phyloP scores from a whole-genome alignment of 2,329 filamentous ascomycete species.

The Trichoderma semiorbis region DNA sequence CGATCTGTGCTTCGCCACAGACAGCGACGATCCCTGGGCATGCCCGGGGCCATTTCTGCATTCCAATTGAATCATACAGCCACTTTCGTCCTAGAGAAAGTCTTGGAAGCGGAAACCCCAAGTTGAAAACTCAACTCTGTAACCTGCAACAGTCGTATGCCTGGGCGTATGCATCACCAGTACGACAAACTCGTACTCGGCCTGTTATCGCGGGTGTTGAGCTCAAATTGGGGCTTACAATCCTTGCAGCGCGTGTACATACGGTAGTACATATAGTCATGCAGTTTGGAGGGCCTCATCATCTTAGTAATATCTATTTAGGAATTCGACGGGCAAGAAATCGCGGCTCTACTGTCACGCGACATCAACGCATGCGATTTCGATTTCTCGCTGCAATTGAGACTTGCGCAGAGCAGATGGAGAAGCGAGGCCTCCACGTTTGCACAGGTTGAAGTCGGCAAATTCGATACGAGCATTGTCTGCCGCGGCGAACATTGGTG shows the following conservation, averaged over 20 bases:
- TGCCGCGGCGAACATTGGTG: not conserved
- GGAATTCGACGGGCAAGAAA: not conserved
- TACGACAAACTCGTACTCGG: not conserved
- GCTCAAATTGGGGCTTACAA: slow-evolving; percentile 7
- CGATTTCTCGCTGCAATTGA: not conserved
- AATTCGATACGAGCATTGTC: not conserved
- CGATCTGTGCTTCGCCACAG: slow-evolving; percentile 16
- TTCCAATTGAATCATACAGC: not conserved
- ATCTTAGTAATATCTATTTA: not conserved
- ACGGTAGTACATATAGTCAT: not conserved
- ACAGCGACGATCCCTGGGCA: not conserved
- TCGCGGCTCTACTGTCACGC: not conserved
- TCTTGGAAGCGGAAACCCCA: not conserved
- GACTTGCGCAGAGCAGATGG: not conserved
- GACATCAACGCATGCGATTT: not conserved
- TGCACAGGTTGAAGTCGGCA: not conserved
- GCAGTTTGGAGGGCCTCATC: not conserved
- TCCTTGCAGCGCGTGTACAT: not conserved
- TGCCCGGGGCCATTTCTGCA: not conserved
- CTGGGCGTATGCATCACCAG: not conserved
- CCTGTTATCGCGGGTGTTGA: not conserved
- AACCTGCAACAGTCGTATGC: not conserved
- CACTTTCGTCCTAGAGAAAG: not conserved
- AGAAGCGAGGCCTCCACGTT: not conserved
- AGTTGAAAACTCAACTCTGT: not conserved